Conservation (phyloP, 257 asterid species). For the Solanum arcanum region DNA sequence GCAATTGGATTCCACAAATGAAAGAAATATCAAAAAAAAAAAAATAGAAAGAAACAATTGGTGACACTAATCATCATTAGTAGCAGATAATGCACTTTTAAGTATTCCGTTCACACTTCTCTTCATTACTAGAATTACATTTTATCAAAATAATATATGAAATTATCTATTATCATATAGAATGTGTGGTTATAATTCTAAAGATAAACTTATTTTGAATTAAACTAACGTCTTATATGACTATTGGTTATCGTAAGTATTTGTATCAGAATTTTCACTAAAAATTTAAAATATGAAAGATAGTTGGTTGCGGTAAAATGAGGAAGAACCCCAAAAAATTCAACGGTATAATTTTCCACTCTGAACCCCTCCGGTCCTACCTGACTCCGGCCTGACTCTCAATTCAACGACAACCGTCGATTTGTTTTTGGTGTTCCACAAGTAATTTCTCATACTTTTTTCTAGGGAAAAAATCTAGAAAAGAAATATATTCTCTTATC, state of each 20-base stretch:
- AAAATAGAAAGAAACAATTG: not conserved
- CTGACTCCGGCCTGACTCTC: not conserved
- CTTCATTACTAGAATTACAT: not conserved
- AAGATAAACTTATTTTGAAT: not conserved
- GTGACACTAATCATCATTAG: not conserved
- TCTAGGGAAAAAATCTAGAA: not conserved
- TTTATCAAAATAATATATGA: not conserved
- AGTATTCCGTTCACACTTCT: conserved; percentile 6
- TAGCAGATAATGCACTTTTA: not conserved
- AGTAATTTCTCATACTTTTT: not conserved
- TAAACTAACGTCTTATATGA: not conserved
- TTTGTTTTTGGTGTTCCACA: not conserved
- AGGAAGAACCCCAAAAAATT: not conserved
- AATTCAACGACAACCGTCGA: not conserved
- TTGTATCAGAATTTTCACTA: not conserved
- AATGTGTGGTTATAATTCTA: not conserved
- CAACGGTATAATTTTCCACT: too few relatives aligned
- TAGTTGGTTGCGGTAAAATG: not conserved
- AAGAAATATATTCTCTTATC: conserved; percentile 30
- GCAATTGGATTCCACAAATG: not conserved
- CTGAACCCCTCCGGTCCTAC: not conserved
- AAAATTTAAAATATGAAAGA: not conserved
- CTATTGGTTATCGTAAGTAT: not conserved
- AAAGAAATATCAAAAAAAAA: not conserved
- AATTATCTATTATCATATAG: not conserved